Evolutionary conservation across 1,284 basidiomycete species (phyloP).

Genomic region (Abortiporus biennis): DNA sequence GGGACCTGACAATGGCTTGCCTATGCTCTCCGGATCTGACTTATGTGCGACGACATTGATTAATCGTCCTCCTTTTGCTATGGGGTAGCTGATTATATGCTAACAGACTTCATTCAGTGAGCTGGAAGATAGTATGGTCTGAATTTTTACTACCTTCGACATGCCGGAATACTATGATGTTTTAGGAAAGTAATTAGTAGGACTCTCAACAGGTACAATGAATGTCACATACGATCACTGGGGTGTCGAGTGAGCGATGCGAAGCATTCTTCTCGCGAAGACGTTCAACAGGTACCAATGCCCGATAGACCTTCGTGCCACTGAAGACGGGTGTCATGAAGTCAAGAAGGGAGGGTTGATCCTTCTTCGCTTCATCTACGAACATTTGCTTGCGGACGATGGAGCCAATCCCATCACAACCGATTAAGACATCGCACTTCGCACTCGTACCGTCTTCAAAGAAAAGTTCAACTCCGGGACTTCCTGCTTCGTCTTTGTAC

Average conservation of each 20-base stretch:
- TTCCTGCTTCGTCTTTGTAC: slow-evolving; percentile 7
- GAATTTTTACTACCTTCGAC: slow-evolving; percentile 14
- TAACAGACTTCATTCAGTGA: slow-evolving; percentile 5
- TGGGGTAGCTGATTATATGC: slow-evolving; percentile 21
- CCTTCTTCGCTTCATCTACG: slow-evolving; percentile 10
- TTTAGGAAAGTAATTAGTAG: neutral
- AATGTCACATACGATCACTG: slow-evolving; percentile 26
- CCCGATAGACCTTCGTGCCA: slow-evolving; percentile 29
- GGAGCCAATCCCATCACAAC: slow-evolving; percentile 48
- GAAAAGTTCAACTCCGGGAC: slow-evolving; percentile 9
- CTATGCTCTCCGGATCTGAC: slow-evolving; percentile 15
- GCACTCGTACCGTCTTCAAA: slow-evolving; percentile 33
- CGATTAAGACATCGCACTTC: slow-evolving; percentile 36
- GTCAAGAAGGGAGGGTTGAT: slow-evolving; percentile 9
- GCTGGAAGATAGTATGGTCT: neutral
- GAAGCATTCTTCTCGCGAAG: neutral
- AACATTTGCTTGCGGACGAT: slow-evolving; percentile 35
- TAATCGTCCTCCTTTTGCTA: slow-evolving; percentile 17
- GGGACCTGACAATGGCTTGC: slow-evolving; percentile 13
- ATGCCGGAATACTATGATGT: slow-evolving; percentile 21
- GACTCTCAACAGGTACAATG: neutral
- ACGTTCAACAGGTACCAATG: slow-evolving; percentile 23
- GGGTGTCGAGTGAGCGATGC: slow-evolving; percentile 17
- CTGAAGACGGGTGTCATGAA: slow-evolving; percentile 28
- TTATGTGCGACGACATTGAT: slow-evolving; percentile 19